Conservation (phyloP, 768 basidiomycete species). For the Pleurotus tuber-regium region DNA sequence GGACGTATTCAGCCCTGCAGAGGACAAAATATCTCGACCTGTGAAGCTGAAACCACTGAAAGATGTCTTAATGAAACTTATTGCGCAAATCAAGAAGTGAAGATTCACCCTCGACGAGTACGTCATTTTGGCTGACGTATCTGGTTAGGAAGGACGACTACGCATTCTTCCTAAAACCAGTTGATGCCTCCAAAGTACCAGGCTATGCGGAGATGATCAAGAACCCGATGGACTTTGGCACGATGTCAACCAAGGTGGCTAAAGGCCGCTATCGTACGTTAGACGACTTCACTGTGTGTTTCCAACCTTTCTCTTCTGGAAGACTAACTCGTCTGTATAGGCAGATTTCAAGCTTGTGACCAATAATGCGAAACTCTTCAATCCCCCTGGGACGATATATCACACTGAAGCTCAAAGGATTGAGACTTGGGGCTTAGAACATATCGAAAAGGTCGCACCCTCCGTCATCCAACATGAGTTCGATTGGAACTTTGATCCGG, state of each 20-base stretch:
- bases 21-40: slow-evolving; percentile 46
- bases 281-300: slow-evolving; percentile 73
- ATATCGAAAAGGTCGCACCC: slow-evolving; percentile 65
- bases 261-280: slow-evolving; percentile 75
- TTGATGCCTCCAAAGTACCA: slow-evolving; percentile 56
- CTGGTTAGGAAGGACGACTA: slow-evolving; percentile 75
- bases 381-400: slow-evolving; percentile 73
- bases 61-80: slow-evolving; percentile 67
- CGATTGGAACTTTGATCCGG: slow-evolving; percentile 82
- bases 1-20: slow-evolving; percentile 11
- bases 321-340: slow-evolving; percentile 28
- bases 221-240: slow-evolving; percentile 90
- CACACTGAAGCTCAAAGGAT: slow-evolving; percentile 71
- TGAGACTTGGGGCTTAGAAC: slow-evolving; percentile 69
- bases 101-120: slow-evolving; percentile 13
- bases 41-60: slow-evolving; percentile 77
- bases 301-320: slow-evolving; percentile 5
- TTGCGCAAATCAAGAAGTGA: slow-evolving; percentile 75
- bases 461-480: slow-evolving; percentile 82
- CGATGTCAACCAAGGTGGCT: slow-evolving; percentile 76
- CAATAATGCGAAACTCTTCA: slow-evolving; percentile 73
- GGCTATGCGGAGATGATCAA: slow-evolving; percentile 70
- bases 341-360: slow-evolving; percentile 72
- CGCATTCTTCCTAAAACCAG: slow-evolving; percentile 75
- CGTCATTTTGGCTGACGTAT: slow-evolving; percentile 12